Conservation (phyloP, 768 basidiomycete species). For the Gautieria morchelliformis region DNA sequence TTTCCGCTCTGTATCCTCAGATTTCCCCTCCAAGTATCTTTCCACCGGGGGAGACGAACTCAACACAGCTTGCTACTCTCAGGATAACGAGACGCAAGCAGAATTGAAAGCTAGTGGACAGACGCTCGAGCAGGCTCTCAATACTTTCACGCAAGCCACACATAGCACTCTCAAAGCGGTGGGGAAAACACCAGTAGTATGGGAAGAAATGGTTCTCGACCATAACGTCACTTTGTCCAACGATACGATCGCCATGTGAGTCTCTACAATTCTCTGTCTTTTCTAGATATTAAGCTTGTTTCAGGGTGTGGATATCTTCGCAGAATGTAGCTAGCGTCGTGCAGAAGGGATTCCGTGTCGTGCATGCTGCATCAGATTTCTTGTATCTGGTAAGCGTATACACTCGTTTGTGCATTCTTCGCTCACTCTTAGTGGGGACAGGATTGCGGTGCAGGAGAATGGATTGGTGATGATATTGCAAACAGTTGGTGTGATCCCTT, state of each 20-base stretch:
- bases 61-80: constrained; percentile 21
- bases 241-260: constrained; percentile 15
- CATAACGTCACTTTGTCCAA: constrained; percentile 13
- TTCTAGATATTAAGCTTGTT: constrained; percentile 2
- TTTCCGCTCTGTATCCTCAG: constrained; percentile 11
- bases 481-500: constrained; percentile 24
- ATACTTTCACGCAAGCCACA: constrained; percentile 17
- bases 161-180: constrained; percentile 15
- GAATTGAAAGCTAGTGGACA: constrained; percentile 12
- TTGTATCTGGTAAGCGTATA: constrained; percentile 22
- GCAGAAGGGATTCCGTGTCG: constrained; percentile 20
- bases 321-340: constrained; percentile 17
- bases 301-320: constrained; percentile 22
- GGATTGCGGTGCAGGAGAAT: constrained; percentile 30
- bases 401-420: background rate
- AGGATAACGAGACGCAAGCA: constrained; percentile 16
- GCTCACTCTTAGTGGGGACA: background rate
- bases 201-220: constrained; percentile 30
- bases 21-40: constrained; percentile 18
- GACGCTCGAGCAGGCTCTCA: constrained; percentile 22
- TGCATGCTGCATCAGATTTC: constrained; percentile 27
- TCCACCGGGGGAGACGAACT: constrained; percentile 29
- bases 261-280: background rate
- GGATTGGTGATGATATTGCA: constrained; percentile 30
- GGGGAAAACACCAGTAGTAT: constrained; percentile 27